Evolutionary conservation across 345 rosid species (phyloP), one percentile per base, ranked within the genome.

Genomic region (Boechera divaricarpa): DNA sequence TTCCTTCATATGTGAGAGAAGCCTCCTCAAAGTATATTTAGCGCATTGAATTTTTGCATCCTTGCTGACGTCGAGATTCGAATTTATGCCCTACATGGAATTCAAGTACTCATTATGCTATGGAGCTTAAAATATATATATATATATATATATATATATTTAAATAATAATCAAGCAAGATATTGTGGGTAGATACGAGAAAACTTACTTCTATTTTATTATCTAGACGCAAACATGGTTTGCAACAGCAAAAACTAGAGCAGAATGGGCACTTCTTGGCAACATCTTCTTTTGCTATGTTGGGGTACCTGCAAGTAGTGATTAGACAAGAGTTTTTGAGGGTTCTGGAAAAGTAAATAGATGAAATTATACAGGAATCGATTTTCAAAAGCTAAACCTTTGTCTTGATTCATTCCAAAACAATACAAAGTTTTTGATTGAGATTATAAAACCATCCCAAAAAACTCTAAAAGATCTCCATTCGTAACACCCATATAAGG

Each of bases 211-310:
- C 86, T 9, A 39, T 10, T 10, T 39, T 39, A 39, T 39, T 39
- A 39, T 39, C 42, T 39, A 39, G 58, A 24, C 88, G 89, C 79
- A 90, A 76, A 83, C 96, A 90, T 6, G 89, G 62, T 81, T 81
- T 85, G 73, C 96, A 88, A 64, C 85, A 88, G 84, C 93, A 87
- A 73, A 73, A 87, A 28, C 75, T 70, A 16, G 66, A 76, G 73
- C 93, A 85, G 71, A 84, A 70, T 2, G 93, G 91, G 51, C 90
- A 86, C 59, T 62, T 70, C 10, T 73, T 54, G 28, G 83, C 85
- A 73, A 88, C 45, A 1, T 74, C 81, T 49, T 84, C 83, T 63
- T 82, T 75, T 13, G 76, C 13, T 79, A 69, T 67, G 6, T 57
- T 63, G 38, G 90, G 89, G 72, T 86, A 90, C 91, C 89, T 88